Conservation (phyloP, 495 filamentous ascomycete species). For the Penicillium goetzii region DNA sequence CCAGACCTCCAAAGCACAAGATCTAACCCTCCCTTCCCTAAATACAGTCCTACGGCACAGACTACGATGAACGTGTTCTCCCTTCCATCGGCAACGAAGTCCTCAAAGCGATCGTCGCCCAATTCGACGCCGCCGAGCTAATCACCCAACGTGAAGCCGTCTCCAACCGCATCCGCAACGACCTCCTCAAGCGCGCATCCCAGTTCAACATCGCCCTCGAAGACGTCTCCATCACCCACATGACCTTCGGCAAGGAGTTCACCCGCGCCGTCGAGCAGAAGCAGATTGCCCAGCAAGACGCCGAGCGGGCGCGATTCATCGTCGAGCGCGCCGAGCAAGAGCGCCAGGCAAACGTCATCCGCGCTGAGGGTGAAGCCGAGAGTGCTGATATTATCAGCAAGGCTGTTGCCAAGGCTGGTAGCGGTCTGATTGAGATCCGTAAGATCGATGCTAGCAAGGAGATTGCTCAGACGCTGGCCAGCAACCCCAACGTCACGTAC, state of each 20-base stretch:
- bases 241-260: slow-evolving; percentile 99
- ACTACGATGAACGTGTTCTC: slow-evolving; percentile 99
- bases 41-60: slow-evolving; percentile 73
- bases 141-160: slow-evolving; percentile 99
- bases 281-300: slow-evolving; percentile 99
- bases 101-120: slow-evolving; percentile 97
- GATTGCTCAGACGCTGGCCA: slow-evolving; percentile 86
- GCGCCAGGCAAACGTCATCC: slow-evolving; percentile 96
- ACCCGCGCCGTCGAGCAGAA: slow-evolving; percentile 99
- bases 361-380: slow-evolving; percentile 96
- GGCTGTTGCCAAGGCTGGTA: slow-evolving; percentile 87
- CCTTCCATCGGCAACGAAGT: slow-evolving; percentile 99
- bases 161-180: slow-evolving; percentile 89
- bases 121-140: slow-evolving; percentile 98
- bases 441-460: slow-evolving; percentile 96
- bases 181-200: slow-evolving; percentile 90
- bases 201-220: slow-evolving; percentile 99
- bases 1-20: not conserved
- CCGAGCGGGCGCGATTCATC: slow-evolving; percentile 94
- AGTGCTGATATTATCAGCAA: slow-evolving; percentile 91
- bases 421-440: slow-evolving; percentile 92
- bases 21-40: not conserved
- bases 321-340: slow-evolving; percentile 99
- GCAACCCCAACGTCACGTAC: slow-evolving; percentile 96
- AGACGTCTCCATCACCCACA: slow-evolving; percentile 99